Evolutionary conservation across 768 basidiomycete species (phyloP).

Genomic region (Lactifluus hygrophoroides): DNA sequence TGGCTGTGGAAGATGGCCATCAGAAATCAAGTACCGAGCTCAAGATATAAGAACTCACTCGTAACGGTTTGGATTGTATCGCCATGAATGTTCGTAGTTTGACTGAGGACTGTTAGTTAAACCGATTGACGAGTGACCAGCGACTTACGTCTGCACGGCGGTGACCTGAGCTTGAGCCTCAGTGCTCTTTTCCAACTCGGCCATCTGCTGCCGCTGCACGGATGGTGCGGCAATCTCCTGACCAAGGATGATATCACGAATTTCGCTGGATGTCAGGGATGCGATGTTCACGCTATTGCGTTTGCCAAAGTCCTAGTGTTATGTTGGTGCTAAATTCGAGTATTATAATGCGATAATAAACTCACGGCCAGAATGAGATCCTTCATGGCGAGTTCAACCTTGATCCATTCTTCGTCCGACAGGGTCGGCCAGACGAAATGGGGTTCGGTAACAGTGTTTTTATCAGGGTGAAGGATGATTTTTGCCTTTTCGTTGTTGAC

Average conservation of each 20-base stretch:
- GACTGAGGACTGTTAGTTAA: constrained; percentile 32
- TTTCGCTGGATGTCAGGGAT: constrained; percentile 91
- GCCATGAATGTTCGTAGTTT: constrained; percentile 96
- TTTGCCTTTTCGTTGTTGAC: constrained; percentile 99
- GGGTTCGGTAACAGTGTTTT: constrained; percentile 91
- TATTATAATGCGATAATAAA: constrained; percentile 1
- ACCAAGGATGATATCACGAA: constrained; percentile 96
- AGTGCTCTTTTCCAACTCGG: constrained; percentile 92
- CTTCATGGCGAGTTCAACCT: constrained; percentile 97
- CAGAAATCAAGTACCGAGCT: background rate
- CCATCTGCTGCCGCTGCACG: constrained; percentile 97
- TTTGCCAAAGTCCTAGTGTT: constrained; percentile 85
- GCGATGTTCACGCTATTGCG: constrained; percentile 98
- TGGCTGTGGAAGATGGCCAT: constrained; percentile 40
- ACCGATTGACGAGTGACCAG: background rate
- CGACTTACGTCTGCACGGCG: constrained; percentile 75
- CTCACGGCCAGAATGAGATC: constrained; percentile 85
- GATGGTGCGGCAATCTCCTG: constrained; percentile 97
- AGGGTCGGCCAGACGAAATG: constrained; percentile 98
- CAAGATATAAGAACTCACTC: constrained; percentile 40
- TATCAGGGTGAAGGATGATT: constrained; percentile 95
- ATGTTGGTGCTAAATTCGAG: constrained; percentile 17
- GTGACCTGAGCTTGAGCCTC: constrained; percentile 95
- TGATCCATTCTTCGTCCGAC: constrained; percentile 94
- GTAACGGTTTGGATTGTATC: constrained; percentile 94